A percentile compares a stretch with the other conserved stretches of the same genome.
Conservation (phyloP, 352 stramenopile genomes). For the Globisporangium cylindrosporum region DNA sequence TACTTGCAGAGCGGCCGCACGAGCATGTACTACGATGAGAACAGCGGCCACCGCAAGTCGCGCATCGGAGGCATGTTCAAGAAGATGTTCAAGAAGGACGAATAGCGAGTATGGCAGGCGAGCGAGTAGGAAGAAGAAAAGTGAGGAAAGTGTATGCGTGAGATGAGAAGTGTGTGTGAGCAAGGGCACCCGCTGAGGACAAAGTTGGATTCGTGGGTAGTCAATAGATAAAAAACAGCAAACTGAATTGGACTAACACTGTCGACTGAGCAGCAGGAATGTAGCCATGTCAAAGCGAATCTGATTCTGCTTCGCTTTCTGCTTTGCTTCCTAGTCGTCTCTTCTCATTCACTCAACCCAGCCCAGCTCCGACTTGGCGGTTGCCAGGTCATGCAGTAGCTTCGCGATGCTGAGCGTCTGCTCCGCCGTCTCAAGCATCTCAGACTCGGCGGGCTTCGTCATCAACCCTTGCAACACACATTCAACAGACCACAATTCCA, state of each 20-base stretch:
- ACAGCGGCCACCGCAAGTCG: constrained; percentile 61
- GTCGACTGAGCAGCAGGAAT: too few species aligned
- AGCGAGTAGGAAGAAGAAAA: not conserved
- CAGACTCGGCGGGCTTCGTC: constrained; percentile 28
- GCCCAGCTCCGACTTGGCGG: constrained; percentile 33
- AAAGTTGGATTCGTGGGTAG: too few species aligned
- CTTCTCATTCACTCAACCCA: too few species aligned
- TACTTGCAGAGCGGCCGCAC: constrained; percentile 25
- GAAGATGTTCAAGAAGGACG: constrained; percentile 90
- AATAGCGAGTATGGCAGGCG: constrained; percentile 10
- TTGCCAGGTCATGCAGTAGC: constrained; percentile 67
- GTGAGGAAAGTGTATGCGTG: not conserved
- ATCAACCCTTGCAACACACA: constrained; percentile 4
- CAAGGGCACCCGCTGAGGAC: too few species aligned
- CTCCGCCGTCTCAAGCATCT: constrained; percentile 56
- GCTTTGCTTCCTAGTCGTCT: too few species aligned
- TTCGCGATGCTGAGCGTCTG: constrained; percentile 80
- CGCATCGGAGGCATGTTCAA: constrained; percentile 86
- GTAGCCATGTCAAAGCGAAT: too few species aligned
- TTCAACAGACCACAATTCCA: too few species aligned
- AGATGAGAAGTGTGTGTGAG: too few species aligned
- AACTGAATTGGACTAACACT: not conserved
- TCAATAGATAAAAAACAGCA: not conserved
- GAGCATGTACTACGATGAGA: constrained; percentile 67
- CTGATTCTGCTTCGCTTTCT: too few species aligned